Percentiles rank a stretch among this genome's conserved stretches.
Conservation (phyloP, 352 stramenopile genomes). For the Hyaloperonospora brassicae region DNA sequence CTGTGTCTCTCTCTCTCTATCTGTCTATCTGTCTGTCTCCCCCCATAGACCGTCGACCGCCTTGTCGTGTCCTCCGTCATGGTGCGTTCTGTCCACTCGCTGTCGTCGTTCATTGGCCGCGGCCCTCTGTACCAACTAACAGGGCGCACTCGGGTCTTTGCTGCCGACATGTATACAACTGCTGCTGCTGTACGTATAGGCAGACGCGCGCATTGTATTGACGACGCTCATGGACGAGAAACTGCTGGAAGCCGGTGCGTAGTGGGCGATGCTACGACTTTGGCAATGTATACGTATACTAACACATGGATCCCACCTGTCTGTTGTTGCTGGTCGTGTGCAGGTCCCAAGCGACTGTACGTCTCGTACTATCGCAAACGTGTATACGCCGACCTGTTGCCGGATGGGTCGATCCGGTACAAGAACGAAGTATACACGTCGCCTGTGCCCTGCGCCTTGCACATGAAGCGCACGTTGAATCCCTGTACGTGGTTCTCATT, state of each 20-base stretch:
- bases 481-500: constrained; percentile 32
- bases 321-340: not conserved
- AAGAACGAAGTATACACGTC: constrained; percentile 73
- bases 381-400: constrained; percentile 66
- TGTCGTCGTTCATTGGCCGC: no score
- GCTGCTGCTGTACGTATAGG: constrained; percentile 19
- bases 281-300: not conserved
- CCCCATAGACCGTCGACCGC: not conserved
- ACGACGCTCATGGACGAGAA: constrained; percentile 65
- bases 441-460: constrained; percentile 54
- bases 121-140: not conserved
- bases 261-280: not conserved
- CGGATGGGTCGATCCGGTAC: constrained; percentile 69
- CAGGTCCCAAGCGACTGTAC: constrained; percentile 64
- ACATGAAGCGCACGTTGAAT: constrained; percentile 80
- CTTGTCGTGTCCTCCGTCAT: constrained; percentile 11
- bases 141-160: not conserved
- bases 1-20: no score
- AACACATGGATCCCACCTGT: not conserved
- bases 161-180: not conserved
- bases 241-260: constrained; percentile 42
- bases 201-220: constrained; percentile 55
- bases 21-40: not conserved
- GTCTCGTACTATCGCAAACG: constrained; percentile 79
- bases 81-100: constrained; percentile 4